These are phyloP conservation scores for Elongisporangium undulatum DNA, from an alignment of 352 stramenopile species.

Conservation along the genomic window DNA sequence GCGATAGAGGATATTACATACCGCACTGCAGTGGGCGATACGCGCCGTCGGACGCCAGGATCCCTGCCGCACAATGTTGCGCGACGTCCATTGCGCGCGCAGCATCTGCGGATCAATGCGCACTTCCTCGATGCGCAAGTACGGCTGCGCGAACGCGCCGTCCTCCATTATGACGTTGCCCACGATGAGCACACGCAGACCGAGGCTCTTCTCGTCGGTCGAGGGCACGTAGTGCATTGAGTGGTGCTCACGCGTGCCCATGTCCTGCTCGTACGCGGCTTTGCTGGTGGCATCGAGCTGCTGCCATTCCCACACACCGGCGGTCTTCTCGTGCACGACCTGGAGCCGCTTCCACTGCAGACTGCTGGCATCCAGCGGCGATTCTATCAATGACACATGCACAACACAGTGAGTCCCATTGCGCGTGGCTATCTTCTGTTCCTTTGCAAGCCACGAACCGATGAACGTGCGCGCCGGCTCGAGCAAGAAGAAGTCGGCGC, in stretches of 20 bases:
- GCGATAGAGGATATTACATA: constrained; percentile 10
- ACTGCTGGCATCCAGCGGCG: neutral
- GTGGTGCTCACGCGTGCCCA: constrained; percentile 46
- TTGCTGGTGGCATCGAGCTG: constrained; percentile 6
- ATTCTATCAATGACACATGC: neutral
- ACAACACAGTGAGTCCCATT: neutral
- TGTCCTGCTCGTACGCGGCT: constrained; percentile 9
- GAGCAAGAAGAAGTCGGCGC: constrained; percentile 58
- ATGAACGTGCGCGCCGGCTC: constrained; percentile 17
- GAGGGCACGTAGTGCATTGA: constrained; percentile 66
- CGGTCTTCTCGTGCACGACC: constrained; percentile 18
- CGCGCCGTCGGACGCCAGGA: constrained; percentile 48
- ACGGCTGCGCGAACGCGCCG: constrained; percentile 26
- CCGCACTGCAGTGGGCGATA: constrained; percentile 58
- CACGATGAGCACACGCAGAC: constrained; percentile 56
- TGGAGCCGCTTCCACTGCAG: constrained; percentile 56
- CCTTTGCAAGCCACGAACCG: neutral
- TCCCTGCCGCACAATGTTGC: neutral
- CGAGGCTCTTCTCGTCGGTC: constrained; percentile 25
- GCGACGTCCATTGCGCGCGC: constrained; percentile 43
- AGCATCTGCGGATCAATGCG: constrained; percentile 43
- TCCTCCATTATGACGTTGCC: constrained; percentile 53
- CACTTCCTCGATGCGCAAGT: constrained; percentile 60
- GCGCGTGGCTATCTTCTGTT: neutral
- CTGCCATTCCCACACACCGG: constrained; percentile 8